Evolutionary conservation across 441 rosid genomes (phyloP).

Genomic region (Euphorbia celastroides): DNA sequence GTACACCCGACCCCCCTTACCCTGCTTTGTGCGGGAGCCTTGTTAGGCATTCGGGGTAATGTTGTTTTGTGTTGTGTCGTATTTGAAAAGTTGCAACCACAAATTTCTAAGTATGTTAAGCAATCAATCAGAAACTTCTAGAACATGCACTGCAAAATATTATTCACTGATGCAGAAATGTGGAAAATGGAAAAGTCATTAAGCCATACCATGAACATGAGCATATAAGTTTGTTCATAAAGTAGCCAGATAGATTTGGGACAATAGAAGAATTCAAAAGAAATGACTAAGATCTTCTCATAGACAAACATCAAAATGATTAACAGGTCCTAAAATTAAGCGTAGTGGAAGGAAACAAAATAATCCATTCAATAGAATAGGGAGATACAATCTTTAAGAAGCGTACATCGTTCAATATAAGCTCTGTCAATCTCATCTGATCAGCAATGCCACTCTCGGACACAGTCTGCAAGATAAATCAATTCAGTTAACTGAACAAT

Average conservation of each 20-base stretch:
- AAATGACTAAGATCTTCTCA: background rate
- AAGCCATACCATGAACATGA: background rate
- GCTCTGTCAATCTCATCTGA: constrained; percentile 81
- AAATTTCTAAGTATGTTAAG: background rate
- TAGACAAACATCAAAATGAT: constrained; percentile 11
- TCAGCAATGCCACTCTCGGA: constrained; percentile 87
- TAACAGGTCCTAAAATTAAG: background rate
- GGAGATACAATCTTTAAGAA: constrained; percentile 8
- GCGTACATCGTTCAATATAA: constrained; percentile 83
- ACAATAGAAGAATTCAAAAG: background rate
- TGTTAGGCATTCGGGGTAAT: no score
- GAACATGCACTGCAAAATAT: constrained; percentile 1
- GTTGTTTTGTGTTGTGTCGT: no score
- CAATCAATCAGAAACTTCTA: background rate
- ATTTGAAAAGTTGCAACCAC: background rate
- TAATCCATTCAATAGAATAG: constrained; percentile 6
- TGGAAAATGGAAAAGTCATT: background rate
- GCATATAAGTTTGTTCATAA: background rate
- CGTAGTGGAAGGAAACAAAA: constrained; percentile 1
- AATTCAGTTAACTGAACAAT: constrained; percentile 13
- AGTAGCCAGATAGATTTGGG: background rate
- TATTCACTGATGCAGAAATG: background rate
- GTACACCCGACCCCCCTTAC: no score
- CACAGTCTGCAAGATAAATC: constrained; percentile 62
- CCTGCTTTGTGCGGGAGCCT: no score